Evolutionary conservation across 495 filamentous ascomycete genomes (phyloP).

Genomic region (Trichoderma orchidacearum): DNA sequence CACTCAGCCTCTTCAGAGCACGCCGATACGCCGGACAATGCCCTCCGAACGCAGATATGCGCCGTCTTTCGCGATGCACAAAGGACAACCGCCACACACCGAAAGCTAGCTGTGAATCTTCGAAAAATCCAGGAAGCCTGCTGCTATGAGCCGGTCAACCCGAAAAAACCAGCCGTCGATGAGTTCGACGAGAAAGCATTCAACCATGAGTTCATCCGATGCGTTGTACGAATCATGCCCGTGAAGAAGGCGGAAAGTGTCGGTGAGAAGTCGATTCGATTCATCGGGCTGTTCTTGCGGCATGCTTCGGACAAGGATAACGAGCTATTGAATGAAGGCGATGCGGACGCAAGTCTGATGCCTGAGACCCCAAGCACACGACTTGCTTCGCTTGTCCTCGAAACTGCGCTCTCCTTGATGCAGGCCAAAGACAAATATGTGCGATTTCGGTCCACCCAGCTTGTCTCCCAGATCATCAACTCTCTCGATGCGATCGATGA

Average conservation of each 20-base stretch:
- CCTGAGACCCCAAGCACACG: conserved; percentile 72
- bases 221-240: conserved; percentile 63
- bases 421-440: conserved; percentile 81
- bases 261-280: conserved; percentile 73
- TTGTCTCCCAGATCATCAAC: conserved; percentile 76
- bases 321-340: conserved; percentile 32
- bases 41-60: conserved; percentile 62
- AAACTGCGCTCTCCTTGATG: conserved; percentile 54
- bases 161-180: conserved; percentile 32
- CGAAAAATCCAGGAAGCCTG: conserved; percentile 82
- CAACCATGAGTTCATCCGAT: conserved; percentile 70
- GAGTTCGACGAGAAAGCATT: conserved; percentile 75
- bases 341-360: conserved; percentile 45
- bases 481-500: conserved; percentile 82
- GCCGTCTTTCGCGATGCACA: conserved; percentile 79
- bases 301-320: conserved; percentile 74
- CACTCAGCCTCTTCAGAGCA: neutral
- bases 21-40: conserved; percentile 53
- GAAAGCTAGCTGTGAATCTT: conserved; percentile 75
- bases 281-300: conserved; percentile 71
- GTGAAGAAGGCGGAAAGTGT: conserved; percentile 89
- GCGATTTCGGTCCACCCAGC: conserved; percentile 78
- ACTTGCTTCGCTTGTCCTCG: conserved; percentile 56
- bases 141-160: conserved; percentile 56
- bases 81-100: conserved; percentile 70